Base-by-base conservation (phyloP, 257 asterid genomes). In the Nemophila menziesii region DNA sequence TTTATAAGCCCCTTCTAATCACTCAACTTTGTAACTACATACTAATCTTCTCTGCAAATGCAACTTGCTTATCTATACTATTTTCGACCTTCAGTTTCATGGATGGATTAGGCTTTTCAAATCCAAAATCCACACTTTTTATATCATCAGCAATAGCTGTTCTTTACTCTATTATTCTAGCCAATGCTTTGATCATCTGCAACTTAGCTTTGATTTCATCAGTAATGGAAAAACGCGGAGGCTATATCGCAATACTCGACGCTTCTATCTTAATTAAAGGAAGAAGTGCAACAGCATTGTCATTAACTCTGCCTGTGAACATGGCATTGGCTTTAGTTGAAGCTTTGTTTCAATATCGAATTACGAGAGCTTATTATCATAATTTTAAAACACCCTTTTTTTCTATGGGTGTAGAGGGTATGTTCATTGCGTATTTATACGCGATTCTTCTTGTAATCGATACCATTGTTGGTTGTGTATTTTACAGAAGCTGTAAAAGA, bases 341-440 rank as follows among this genome's bases (percentile, higher is more conserved):
- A 47, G 83, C 79, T 11, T 56, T 83, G 52, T 87, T 83, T 20
- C 86, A 77, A 49, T 77, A 67, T 64, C 72, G 92, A 0, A 19
- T 87, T 9, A 55, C 63, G 6, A 60, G 63, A 33, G 54, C 66
- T 21, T 65, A 67, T 24, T 62, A 66, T 41, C 16, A 52, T 60
- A 47, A 46, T 4, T 52, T 16, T 2, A 37, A 4, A 39, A 16
- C 55, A 34, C 20, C 45, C 15, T 8, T 61, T 44, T 27, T 53
- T 5, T n/a, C 70, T 9, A 29, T 67, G 68, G 67, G 44, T 55
- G 54, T 71, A 33, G 95, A 87, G 64, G 93, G 78, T 1, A 15
- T 68, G 51, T 29, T 80, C 27, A 45, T 83, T 5, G 81, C 78
- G 10, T 83, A 77, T 37, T 20, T 83, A 74, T 80, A 83, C 37